Conservation (phyloP, 2,329 filamentous ascomycete species). For the Ceratocystis destructans region DNA sequence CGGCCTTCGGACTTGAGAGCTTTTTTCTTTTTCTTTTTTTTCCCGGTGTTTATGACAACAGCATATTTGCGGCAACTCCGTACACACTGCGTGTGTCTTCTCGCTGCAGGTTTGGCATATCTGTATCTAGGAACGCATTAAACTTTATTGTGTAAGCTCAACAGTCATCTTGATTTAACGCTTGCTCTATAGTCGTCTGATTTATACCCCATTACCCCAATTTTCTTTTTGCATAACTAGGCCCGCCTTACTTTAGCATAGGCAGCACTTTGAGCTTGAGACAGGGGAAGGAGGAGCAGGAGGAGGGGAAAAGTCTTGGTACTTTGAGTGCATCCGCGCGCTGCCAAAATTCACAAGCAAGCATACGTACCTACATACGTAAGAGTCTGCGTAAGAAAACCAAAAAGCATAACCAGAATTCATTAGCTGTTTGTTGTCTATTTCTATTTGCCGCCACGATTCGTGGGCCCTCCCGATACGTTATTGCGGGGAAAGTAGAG, state of each 20-base stretch:
- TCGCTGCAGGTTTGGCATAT: not conserved
- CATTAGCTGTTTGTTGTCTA: not conserved
- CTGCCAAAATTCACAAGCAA: constrained; percentile 4
- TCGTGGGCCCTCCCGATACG: not conserved
- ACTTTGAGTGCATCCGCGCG: not conserved
- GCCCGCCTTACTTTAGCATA: not conserved
- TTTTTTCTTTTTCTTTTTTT: not conserved
- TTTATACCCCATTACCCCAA: not conserved
- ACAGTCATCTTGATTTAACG: not conserved
- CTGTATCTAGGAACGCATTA: too few species aligned
- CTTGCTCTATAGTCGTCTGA: not conserved
- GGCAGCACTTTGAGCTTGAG: constrained; percentile 5
- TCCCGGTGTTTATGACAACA: not conserved
- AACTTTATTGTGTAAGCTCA: too few species aligned
- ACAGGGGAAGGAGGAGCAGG: not conserved
- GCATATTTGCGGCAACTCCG: not conserved
- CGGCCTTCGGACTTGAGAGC: not conserved
- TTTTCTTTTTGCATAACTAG: not conserved
- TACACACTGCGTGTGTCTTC: not conserved
- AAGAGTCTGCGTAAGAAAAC: not conserved
- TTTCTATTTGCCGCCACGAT: not conserved
- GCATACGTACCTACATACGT: constrained; percentile 6
- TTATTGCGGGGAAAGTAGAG: not conserved
- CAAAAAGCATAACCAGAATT: not conserved
- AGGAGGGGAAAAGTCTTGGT: not conserved